Evolutionary conservation across 306 rosid genomes (phyloP), one percentile per base, ranked within the genome.

Genomic region (Lupinus albus): DNA sequence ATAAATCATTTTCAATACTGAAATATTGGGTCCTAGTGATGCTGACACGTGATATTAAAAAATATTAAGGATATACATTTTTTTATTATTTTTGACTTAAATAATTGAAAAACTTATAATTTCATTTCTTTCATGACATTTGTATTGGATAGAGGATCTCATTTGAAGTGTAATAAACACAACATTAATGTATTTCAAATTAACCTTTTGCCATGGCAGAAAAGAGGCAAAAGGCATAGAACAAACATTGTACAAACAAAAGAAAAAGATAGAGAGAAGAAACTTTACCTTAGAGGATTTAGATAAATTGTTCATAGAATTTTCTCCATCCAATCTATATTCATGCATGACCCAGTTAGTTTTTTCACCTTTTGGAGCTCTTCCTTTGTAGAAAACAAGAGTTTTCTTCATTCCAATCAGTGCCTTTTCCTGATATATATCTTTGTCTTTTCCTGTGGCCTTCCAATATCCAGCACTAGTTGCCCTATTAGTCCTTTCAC

Each of bases 301-400:
- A 42, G 85, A 79, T 50, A 61, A 80, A 62, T 77, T 71, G 21
- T 64, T 48, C 8, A 28, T 41, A 33, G 87, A 72, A 67, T 63
- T 65, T 48, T 73, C 48, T 3, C 85, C 88, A 9, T 91, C 89
- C 45, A 87, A 61, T 81, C 97, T 85, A 15, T 76, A 91, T 33
- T 91, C 97, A 53, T 91, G 97, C 94, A 91, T 91, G 78, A 91
- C 91, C 97, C 97, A 91, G 41, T 81, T 83, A 46, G 97, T 72
- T 58, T 87, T 91, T 69, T 75, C 84, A 20, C 94, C 96, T 42
- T 68, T 71, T 0, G 96, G 97, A 8, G 96, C 94, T 78, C 97
- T 86, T 51, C 97, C 97, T 83, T 4, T 75, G 85, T 91, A 88
- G 82, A 91, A 91, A 59, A 91, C 97, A 25, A 88, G 70, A 66